These are phyloP conservation scores for Yarrowia deformans DNA, from an alignment of 805 yeast species.

Conservation along the genomic window DNA sequence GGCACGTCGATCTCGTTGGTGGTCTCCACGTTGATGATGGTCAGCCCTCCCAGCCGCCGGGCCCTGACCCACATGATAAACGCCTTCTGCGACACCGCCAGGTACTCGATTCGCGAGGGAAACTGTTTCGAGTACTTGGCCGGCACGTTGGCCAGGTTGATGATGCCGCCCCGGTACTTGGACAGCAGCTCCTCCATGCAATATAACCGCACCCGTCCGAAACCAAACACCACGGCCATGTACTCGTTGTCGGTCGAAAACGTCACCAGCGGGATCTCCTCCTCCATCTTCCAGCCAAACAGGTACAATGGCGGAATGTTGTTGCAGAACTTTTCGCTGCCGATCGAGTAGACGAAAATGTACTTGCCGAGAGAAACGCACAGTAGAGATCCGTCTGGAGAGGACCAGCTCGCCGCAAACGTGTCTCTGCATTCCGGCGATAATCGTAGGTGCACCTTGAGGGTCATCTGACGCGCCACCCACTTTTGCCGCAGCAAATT, in stretches of 20 bases:
- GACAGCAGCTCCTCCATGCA: conserved; percentile 16
- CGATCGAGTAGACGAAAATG: conserved; percentile 33
- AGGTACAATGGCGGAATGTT: conserved; percentile 32
- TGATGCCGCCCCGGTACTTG: conserved; percentile 35
- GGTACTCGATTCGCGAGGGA: conserved; percentile 43
- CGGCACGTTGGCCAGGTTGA: conserved; percentile 37
- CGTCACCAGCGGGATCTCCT: conserved; percentile 21
- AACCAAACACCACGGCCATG: conserved; percentile 40
- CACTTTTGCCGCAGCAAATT: conserved; percentile 34
- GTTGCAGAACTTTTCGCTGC: conserved; percentile 28
- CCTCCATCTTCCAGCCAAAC: conserved; percentile 34
- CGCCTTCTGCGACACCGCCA: conserved; percentile 42
- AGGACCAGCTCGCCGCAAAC: conserved; percentile 15
- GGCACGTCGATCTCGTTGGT: conserved; percentile 45
- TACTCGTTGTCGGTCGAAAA: conserved; percentile 40
- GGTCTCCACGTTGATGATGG: conserved; percentile 43
- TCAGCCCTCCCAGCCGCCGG: conserved; percentile 44
- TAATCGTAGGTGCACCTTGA: conserved; percentile 11
- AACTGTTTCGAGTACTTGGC: conserved; percentile 43
- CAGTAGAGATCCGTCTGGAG: conserved; percentile 29
- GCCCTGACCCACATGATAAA: conserved; percentile 44
- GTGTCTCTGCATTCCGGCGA: conserved; percentile 9
- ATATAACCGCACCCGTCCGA: conserved; percentile 40
- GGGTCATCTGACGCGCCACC: conserved; percentile 30
- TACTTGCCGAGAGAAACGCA: conserved; percentile 21